Conservation (phyloP, 1,284 basidiomycete genomes). For the Austropuccinia psidii region DNA sequence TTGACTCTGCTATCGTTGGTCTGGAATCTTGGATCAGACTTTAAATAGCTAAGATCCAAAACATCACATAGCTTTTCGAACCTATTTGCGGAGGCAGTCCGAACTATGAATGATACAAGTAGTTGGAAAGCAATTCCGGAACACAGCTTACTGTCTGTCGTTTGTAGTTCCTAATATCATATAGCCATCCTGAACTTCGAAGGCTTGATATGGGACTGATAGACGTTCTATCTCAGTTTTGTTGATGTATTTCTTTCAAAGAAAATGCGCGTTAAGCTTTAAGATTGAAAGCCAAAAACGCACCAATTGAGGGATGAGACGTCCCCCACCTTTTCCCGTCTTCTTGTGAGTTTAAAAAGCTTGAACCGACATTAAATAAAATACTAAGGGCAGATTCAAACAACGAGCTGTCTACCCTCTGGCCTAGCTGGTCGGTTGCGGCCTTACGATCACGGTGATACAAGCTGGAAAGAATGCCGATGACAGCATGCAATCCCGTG, state of each 20-base stretch:
- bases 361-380: constrained; percentile 84
- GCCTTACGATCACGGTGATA: constrained; percentile 3
- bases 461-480: constrained; percentile 70
- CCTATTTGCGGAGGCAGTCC: constrained; percentile 48
- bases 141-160: constrained; percentile 62
- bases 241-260: not conserved
- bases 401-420: constrained; percentile 25
- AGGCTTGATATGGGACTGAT: constrained; percentile 84
- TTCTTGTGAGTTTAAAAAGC: constrained; percentile 78
- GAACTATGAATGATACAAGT: constrained; percentile 34
- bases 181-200: constrained; percentile 78
- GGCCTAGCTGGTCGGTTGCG: not conserved
- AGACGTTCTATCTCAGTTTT: not conserved
- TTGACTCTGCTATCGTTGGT: constrained; percentile 69
- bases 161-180: constrained; percentile 92
- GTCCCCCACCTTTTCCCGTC: constrained; percentile 85
- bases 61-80: constrained; percentile 60
- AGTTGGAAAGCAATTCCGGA: constrained; percentile 38
- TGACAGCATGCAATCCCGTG: constrained; percentile 72
- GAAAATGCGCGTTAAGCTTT: not conserved
- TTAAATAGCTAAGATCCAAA: constrained; percentile 57
- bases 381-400: constrained; percentile 64
- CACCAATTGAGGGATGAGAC: constrained; percentile 57
- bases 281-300: constrained; percentile 39
- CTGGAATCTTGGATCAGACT: constrained; percentile 58